phyloP scores from a whole-genome alignment of 306 rosid species.

The Trifolium subterraneum region DNA sequence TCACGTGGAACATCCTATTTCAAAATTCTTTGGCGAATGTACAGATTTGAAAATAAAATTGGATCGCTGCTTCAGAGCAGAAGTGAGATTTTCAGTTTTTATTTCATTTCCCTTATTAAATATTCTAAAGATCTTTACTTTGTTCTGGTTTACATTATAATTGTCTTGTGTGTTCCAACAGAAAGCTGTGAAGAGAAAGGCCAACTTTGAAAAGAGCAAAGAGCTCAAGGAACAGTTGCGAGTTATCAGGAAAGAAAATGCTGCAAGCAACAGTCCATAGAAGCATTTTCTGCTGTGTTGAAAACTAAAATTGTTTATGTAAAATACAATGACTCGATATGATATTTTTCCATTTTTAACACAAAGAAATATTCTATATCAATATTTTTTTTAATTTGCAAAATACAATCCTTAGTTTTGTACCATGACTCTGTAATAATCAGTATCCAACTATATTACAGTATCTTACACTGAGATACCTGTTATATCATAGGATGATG shows the following conservation, averaged over 20 bases:
- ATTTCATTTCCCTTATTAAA: not conserved
- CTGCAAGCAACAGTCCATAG: slow-evolving; percentile 54
- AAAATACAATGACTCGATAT: not conserved
- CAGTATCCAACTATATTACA: not conserved
- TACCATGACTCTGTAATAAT: not conserved
- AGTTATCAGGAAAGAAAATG: slow-evolving; percentile 72
- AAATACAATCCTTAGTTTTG: not conserved
- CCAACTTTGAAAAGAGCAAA: slow-evolving; percentile 90
- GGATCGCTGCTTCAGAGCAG: slow-evolving; percentile 90
- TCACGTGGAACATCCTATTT: slow-evolving; percentile 78
- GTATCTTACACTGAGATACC: not conserved
- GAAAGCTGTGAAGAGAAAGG: slow-evolving; percentile 97
- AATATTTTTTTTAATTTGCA: slow-evolving; percentile 19
- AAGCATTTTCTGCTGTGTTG: slow-evolving; percentile 32
- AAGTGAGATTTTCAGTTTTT: slow-evolving; percentile 54
- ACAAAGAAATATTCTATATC: not conserved
- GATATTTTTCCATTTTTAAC: slow-evolving; percentile 23
- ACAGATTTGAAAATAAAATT: slow-evolving; percentile 88
- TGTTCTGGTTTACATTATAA: not conserved
- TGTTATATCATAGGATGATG: too few species aligned
- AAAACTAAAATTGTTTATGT: slow-evolving; percentile 8
- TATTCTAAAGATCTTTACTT: slow-evolving; percentile 4
- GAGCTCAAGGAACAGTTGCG: slow-evolving; percentile 70
- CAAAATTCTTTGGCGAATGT: slow-evolving; percentile 86
- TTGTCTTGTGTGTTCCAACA: slow-evolving; percentile 39